These are phyloP conservation scores for Phytophthora crassamura DNA, from an alignment of 352 stramenopile species.

Conservation along the genomic window DNA sequence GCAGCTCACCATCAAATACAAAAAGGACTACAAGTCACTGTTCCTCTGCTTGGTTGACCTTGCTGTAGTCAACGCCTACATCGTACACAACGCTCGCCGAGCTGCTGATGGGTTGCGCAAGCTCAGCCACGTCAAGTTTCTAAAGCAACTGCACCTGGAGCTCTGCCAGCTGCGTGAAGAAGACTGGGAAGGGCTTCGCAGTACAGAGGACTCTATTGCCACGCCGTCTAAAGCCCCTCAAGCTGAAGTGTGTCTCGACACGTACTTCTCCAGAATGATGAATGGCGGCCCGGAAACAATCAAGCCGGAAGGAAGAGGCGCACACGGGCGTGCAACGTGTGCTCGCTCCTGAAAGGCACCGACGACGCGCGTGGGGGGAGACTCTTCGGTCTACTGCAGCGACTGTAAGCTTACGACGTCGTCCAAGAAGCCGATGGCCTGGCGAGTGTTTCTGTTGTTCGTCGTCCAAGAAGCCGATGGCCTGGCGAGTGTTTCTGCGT, in stretches of 20 bases:
- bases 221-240: not conserved
- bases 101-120: not conserved
- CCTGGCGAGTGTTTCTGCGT: constrained; percentile 13
- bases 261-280: constrained; percentile 1
- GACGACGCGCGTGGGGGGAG: constrained; percentile 1
- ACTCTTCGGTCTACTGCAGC: constrained; percentile 11
- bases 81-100: not conserved
- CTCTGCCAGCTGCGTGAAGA: not conserved
- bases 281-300: constrained; percentile 10
- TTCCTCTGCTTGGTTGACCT: constrained; percentile 1
- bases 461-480: constrained; percentile 8
- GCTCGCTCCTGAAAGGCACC: constrained; percentile 14
- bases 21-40: not conserved
- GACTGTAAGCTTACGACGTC: constrained; percentile 1
- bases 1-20: not conserved
- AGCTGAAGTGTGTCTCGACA: constrained; percentile 9
- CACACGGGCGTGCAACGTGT: constrained; percentile 17
- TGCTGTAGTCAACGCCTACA: constrained; percentile 1
- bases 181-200: not conserved
- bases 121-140: constrained; percentile 10
- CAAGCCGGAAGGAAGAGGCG: not conserved
- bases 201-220: not conserved
- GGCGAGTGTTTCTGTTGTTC: constrained; percentile 13
- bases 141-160: constrained; percentile 4
- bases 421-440: constrained; percentile 11